Evolutionary conservation across 768 basidiomycete genomes (phyloP), one percentile per base, ranked within the genome.

Genomic region (Nidula microcarpa): DNA sequence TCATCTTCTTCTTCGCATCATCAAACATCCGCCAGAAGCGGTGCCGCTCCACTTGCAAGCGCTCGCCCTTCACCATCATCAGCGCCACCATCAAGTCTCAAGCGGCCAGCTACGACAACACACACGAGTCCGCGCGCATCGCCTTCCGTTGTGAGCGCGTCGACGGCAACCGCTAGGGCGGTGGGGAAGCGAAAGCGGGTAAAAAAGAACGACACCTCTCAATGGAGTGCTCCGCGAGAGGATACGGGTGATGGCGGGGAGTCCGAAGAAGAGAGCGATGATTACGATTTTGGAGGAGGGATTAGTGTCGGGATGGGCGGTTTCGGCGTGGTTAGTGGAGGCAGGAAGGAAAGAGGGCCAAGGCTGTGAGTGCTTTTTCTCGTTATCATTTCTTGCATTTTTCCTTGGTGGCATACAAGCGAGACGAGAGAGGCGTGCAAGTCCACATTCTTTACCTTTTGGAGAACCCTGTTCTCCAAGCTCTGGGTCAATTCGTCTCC

Each of bases 261-360:
- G 41, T 68, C 66, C 6, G 74, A 75, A 6, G 72, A 70, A 43
- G 74, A 78, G 0, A 74, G 73, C 43, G 74, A 76, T 1, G 73
- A 72, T 14, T 62, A 63, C 35, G 59, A 61, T 3, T 61, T 62
- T 39, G 65, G 64, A 30, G 75, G 72, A 14, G 74, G 75, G 0
- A 76, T 79, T 55, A 75, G 71, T 54, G 74, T 81, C 13, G 79
- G 78, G 10, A 67, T 77, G 62, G 74, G 66, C 51, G 78, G 76
- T 3, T 60, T 80, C 47, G 76, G 75, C 23, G 73, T 75, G 1
- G 57, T 60, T 16, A 68, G 68, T 33, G 61, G 63, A 46, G 67
- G 62, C 18, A 68, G 57, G 56, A 63, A 63, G 43, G 59, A 68
- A 32, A 68, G 65, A 54, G 57, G 58, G 33, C 49, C 58, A 16